These are phyloP conservation scores for Globisporangium canariense DNA, from an alignment of 352 stramenopile species.

Conservation along the genomic window DNA sequence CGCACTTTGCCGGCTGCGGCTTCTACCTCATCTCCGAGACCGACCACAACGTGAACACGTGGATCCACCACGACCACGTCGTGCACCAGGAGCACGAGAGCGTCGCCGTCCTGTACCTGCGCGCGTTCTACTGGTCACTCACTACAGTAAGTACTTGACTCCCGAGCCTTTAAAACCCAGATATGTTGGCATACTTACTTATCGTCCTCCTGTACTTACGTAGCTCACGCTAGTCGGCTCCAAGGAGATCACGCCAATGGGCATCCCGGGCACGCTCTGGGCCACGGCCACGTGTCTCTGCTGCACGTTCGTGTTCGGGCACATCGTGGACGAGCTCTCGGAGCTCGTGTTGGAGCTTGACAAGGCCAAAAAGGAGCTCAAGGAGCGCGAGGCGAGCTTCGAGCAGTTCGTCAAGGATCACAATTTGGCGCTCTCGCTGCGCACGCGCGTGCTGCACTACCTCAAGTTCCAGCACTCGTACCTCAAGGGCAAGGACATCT, in stretches of 20 bases:
- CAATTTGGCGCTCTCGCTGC: slow-evolving; percentile 47
- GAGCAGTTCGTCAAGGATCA: slow-evolving; percentile 72
- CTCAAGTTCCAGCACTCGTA: slow-evolving; percentile 71
- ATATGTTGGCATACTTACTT: not conserved
- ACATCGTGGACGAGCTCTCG: slow-evolving; percentile 75
- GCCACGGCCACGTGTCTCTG: slow-evolving; percentile 60
- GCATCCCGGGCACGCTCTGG: slow-evolving; percentile 59
- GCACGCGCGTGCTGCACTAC: slow-evolving; percentile 59
- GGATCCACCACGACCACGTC: slow-evolving; percentile 72
- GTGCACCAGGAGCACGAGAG: slow-evolving; percentile 60
- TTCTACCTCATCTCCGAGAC: slow-evolving; percentile 73
- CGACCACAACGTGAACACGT: slow-evolving; percentile 56
- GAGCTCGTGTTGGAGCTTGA: slow-evolving; percentile 77
- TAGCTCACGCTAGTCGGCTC: slow-evolving; percentile 69
- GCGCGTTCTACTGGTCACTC: slow-evolving; percentile 74
- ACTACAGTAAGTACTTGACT: slow-evolving; percentile 38
- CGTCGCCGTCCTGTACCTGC: slow-evolving; percentile 51
- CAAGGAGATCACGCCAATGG: slow-evolving; percentile 61
- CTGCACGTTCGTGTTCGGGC: slow-evolving; percentile 74
- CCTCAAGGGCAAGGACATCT: slow-evolving; percentile 65
- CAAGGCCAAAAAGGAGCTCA: slow-evolving; percentile 68
- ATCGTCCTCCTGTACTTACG: not conserved
- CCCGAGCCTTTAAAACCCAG: not conserved
- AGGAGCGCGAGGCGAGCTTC: slow-evolving; percentile 60
- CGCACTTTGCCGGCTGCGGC: slow-evolving; percentile 58